phyloP scores from a whole-genome alignment of 108 stramenopile genomes.

The Cyclotella sp. region DNA sequence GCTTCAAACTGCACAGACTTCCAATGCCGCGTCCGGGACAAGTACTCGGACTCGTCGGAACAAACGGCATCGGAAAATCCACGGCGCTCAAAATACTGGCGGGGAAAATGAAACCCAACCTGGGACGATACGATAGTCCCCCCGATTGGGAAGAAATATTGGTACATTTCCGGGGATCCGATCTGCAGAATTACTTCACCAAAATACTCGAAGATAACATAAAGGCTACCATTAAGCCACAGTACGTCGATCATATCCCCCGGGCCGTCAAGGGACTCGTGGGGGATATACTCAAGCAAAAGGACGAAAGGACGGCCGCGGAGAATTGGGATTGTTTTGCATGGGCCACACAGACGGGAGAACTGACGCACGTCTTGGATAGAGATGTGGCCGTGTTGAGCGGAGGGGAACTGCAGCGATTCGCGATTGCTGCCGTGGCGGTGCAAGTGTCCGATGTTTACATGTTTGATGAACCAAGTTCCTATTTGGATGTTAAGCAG shows the following conservation, averaged over 20 bases:
- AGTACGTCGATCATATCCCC: conserved; percentile 99
- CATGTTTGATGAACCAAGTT: conserved; percentile 99
- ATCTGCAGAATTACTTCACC: conserved; percentile 99
- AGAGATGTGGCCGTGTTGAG: conserved; percentile 94
- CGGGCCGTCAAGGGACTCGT: conserved; percentile 89
- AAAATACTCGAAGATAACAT: conserved; percentile 97
- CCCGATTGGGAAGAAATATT: conserved; percentile 99
- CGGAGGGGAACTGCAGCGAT: conserved; percentile 99
- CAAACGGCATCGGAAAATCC: conserved; percentile 98
- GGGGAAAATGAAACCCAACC: conserved; percentile 98
- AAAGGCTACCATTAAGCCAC: conserved; percentile 99
- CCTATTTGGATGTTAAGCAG: conserved; percentile 99
- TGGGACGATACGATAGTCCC: conserved; percentile 91
- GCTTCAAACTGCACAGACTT: conserved; percentile 98
- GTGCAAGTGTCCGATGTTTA: conserved; percentile 96
- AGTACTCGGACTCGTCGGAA: conserved; percentile 97
- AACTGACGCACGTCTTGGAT: conserved; percentile 92
- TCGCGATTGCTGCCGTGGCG: conserved; percentile 94
- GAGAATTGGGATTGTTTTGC: conserved; percentile 79
- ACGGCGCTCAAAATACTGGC: conserved; percentile 97
- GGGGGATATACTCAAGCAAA: conserved; percentile 84
- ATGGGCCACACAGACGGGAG: conserved; percentile 78
- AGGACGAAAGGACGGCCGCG: conserved; percentile 81
- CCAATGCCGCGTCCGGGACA: conserved; percentile 98
- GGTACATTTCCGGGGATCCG: conserved; percentile 95